Conservation (phyloP, 2,329 filamentous ascomycete species). For the Diaporthe citrichinensis region DNA sequence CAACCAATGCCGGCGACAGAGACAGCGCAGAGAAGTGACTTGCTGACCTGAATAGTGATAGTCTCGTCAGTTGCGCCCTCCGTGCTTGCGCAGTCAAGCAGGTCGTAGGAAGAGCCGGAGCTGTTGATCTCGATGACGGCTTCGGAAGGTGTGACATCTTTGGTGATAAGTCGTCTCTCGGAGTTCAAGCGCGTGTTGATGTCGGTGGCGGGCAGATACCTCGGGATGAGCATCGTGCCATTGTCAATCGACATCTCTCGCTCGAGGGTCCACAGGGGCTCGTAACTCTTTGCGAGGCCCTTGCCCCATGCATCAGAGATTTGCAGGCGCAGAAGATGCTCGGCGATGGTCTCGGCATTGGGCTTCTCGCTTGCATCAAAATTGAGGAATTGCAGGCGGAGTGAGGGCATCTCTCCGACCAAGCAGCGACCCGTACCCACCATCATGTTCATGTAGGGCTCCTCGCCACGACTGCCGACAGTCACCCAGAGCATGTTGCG, state of each 20-base stretch:
- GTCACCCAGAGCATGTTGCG: slow-evolving; percentile 47
- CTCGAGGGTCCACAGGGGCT: slow-evolving; percentile 49
- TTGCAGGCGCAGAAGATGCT: slow-evolving; percentile 42
- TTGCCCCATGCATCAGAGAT: slow-evolving; percentile 40
- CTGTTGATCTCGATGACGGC: slow-evolving; percentile 1
- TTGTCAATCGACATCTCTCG: slow-evolving; percentile 47
- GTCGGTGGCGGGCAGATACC: slow-evolving; percentile 41
- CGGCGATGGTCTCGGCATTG: slow-evolving; percentile 28
- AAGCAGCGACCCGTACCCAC: slow-evolving; percentile 45
- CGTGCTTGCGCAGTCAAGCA: not conserved
- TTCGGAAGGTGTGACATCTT: slow-evolving; percentile 15
- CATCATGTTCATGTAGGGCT: slow-evolving; percentile 44
- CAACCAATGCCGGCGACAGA: slow-evolving; percentile 13
- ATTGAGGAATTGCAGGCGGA: slow-evolving; percentile 46
- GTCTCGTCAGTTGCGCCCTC: not conserved
- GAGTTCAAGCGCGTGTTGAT: slow-evolving; percentile 44
- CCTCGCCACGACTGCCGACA: slow-evolving; percentile 32
- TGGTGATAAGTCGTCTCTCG: slow-evolving; percentile 40
- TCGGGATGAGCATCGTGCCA: slow-evolving; percentile 48
- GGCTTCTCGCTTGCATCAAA: slow-evolving; percentile 31
- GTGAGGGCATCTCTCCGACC: slow-evolving; percentile 43
- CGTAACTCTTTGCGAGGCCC: slow-evolving; percentile 2
- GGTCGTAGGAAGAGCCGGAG: slow-evolving; percentile 5
- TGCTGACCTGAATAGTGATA: slow-evolving; percentile 7
- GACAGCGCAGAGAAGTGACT: slow-evolving; percentile 19